These are phyloP conservation scores for Miamiensis avidus DNA, from an alignment of 169 alveolate species.

Conservation along the genomic window DNA sequence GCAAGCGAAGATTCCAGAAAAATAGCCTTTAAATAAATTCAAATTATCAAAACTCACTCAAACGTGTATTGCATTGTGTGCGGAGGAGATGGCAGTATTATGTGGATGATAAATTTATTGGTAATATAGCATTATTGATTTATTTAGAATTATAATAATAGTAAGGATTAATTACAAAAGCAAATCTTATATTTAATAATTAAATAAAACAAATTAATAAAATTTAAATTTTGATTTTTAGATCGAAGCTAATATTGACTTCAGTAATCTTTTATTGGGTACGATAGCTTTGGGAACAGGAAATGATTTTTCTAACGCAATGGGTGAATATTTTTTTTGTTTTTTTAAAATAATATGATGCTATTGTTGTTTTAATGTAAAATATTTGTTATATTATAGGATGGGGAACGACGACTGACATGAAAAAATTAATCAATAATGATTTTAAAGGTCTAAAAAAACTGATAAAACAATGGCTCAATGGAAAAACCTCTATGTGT, in stretches of 20 bases:
- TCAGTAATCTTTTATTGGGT: conserved; percentile 78
- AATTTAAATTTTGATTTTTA: too few species aligned
- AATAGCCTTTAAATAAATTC: not conserved
- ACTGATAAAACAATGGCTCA: conserved; percentile 69
- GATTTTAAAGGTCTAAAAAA: conserved; percentile 78
- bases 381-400: conserved; percentile 25
- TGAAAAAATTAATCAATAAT: conserved; percentile 15
- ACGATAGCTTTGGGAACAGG: conserved; percentile 96
- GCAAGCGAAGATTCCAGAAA: not conserved
- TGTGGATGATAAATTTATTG: conserved; percentile 90
- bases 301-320: conserved; percentile 92
- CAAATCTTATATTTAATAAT: too few species aligned
- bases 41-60: too few species aligned
- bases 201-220: too few species aligned
- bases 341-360: not conserved
- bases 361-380: too few species aligned
- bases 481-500: conserved; percentile 78
- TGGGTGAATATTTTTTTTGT: conserved; percentile 42
- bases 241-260: conserved; percentile 20
- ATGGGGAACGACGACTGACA: conserved; percentile 23
- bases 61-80: conserved; percentile 71
- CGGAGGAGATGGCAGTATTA: conserved; percentile 96
- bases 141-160: too few species aligned
- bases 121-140: conserved; percentile 70
- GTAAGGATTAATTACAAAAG: too few species aligned